Evolutionary conservation across 306 rosid genomes (phyloP).

Genomic region (Rosa rugosa): DNA sequence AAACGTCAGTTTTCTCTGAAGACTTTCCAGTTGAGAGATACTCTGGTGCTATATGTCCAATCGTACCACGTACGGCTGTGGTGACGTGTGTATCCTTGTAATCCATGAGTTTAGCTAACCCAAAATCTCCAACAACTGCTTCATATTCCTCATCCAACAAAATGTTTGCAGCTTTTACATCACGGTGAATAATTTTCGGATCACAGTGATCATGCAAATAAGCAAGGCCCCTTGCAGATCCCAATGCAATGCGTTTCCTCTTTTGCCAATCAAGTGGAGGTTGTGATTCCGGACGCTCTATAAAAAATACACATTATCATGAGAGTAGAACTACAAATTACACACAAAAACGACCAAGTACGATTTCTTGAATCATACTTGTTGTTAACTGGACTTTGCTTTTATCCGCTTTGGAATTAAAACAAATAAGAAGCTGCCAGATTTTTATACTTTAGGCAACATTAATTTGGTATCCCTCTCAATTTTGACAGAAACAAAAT

Average conservation of each 20-base stretch:
- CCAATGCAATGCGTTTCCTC: conserved; percentile 69
- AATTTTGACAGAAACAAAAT: background rate
- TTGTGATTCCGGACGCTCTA: conserved; percentile 63
- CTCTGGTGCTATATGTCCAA: conserved; percentile 96
- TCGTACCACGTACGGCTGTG: conserved; percentile 89
- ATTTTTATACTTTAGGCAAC: background rate
- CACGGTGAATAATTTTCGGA: conserved; percentile 94
- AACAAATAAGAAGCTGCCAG: background rate
- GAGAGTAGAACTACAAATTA: conserved; percentile 6
- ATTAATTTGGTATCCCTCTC: no score
- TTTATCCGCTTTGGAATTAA: background rate
- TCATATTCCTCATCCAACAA: conserved; percentile 89
- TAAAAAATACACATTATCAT: conserved; percentile 14
- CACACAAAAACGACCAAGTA: background rate
- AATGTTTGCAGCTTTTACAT: conserved; percentile 94
- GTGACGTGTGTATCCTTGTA: conserved; percentile 93
- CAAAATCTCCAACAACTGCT: conserved; percentile 96
- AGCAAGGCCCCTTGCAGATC: conserved; percentile 90
- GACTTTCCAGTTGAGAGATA: conserved; percentile 91
- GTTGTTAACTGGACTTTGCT: background rate
- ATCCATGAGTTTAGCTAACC: conserved; percentile 91
- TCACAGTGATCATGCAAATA: conserved; percentile 96
- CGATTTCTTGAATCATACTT: background rate
- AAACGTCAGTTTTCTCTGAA: conserved; percentile 93
- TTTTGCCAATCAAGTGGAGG: conserved; percentile 67